Conservation (phyloP, 129 eudicot species). For the Centaurea solstitialis region DNA sequence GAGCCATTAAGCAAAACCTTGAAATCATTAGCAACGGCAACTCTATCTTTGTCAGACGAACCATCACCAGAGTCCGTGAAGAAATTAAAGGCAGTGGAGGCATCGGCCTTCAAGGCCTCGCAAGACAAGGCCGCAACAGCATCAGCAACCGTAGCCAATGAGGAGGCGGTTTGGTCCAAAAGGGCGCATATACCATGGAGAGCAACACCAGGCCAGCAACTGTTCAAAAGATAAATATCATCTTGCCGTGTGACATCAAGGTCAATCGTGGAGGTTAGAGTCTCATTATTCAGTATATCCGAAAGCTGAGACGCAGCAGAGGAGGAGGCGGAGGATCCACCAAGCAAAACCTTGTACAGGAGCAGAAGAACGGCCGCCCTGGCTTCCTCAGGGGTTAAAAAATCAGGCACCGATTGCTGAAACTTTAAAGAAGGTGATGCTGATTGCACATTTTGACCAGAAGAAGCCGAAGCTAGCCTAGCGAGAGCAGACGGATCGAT, state of each 20-base stretch:
- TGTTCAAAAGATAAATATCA: conserved; percentile 12
- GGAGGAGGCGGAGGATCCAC: conserved; percentile 34
- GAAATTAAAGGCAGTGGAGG: conserved; percentile 39
- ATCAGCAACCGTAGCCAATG: conserved; percentile 55
- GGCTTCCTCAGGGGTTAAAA: conserved; percentile 40
- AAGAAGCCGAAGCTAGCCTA: conserved; percentile 36
- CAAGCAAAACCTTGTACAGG: conserved; percentile 40
- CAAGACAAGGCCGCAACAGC: conserved; percentile 73
- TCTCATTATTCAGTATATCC: conserved; percentile 33
- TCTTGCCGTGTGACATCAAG: conserved; percentile 13
- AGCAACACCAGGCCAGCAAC: conserved; percentile 26
- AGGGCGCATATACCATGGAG: conserved; percentile 63
- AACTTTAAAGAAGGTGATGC: conserved; percentile 17
- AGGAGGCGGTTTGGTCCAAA: conserved; percentile 48
- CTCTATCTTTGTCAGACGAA: conserved; percentile 59
- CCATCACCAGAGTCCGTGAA: conserved; percentile 83
- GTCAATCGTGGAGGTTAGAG: conserved; percentile 2
- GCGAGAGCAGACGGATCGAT: conserved; percentile 61
- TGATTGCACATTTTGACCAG: conserved; percentile 17
- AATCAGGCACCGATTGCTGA: conserved; percentile 38
- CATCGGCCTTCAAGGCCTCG: conserved; percentile 65
- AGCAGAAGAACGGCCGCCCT: conserved; percentile 48
- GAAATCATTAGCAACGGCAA: conserved; percentile 67
- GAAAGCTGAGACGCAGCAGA: conserved; percentile 36
- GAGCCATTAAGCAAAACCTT: conserved; percentile 81